These are phyloP conservation scores for Emmonsiellopsis sp. DNA, from an alignment of 2,329 filamentous ascomycete genomes.

Conservation along the genomic window DNA sequence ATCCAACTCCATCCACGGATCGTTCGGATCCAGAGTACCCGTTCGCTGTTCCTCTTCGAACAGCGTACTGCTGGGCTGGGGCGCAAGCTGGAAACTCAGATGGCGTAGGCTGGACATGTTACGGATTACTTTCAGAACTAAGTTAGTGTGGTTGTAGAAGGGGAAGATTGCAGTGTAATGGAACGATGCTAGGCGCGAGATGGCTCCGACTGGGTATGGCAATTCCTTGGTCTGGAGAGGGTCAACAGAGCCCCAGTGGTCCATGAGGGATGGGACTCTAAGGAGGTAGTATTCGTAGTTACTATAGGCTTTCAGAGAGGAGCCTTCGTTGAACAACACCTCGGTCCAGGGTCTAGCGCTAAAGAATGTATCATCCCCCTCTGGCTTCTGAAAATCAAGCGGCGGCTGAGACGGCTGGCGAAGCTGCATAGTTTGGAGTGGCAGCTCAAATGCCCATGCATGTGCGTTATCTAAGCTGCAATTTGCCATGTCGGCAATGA, in stretches of 20 bases:
- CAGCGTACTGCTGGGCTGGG: constrained; percentile 24
- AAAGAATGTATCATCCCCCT: constrained; percentile 37
- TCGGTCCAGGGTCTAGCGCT: constrained; percentile 55
- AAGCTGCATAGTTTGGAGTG: constrained; percentile 51
- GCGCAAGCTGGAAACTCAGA: constrained; percentile 46
- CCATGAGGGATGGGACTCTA: constrained; percentile 52
- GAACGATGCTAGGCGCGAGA: constrained; percentile 37
- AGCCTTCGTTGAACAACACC: constrained; percentile 64
- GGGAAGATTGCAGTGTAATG: constrained; percentile 60
- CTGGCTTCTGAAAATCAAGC: constrained; percentile 21
- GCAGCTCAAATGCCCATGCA: constrained; percentile 54
- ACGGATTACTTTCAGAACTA: constrained; percentile 34
- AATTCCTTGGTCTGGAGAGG: constrained; percentile 7
- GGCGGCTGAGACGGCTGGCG: constrained; percentile 2
- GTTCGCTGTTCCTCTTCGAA: constrained; percentile 29
- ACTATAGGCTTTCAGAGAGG: constrained; percentile 60
- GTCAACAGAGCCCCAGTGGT: constrained; percentile 29
- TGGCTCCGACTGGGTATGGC: constrained; percentile 31
- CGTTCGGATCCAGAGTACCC: constrained; percentile 31
- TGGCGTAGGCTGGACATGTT: constrained; percentile 43
- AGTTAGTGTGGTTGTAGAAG: constrained; percentile 49
- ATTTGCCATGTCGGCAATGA: constrained; percentile 52
- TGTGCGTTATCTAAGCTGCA: constrained; percentile 49
- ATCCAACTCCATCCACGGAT: constrained; percentile 47
- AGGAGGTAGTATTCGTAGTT: constrained; percentile 63